These are phyloP conservation scores for Ceratobasidium papillatum DNA, from an alignment of 1,284 basidiomycete genomes.

Conservation along the genomic window DNA sequence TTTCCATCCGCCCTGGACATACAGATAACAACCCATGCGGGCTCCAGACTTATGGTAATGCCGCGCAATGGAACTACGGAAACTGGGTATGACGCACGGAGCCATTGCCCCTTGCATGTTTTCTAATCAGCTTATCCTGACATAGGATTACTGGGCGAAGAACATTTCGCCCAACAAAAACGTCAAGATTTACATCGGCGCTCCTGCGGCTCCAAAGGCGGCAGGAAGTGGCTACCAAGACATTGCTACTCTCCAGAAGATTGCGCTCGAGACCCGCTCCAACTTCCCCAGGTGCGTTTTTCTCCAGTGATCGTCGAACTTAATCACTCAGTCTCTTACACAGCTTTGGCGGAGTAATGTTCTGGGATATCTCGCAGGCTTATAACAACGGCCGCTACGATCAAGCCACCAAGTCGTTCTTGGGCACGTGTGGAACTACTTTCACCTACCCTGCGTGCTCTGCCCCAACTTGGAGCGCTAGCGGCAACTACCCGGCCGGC, in stretches of 20 bases:
- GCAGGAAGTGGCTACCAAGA: slow-evolving; percentile 44
- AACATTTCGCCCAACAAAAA: slow-evolving; percentile 46
- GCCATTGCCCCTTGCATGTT: not conserved
- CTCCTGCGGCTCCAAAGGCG: slow-evolving; percentile 45
- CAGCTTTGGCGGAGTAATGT: slow-evolving; percentile 72
- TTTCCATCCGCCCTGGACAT: not conserved
- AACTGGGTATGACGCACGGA: slow-evolving; percentile 36
- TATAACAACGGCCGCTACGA: slow-evolving; percentile 64
- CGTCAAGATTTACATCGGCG: slow-evolving; percentile 48
- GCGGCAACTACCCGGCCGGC: slow-evolving; percentile 62
- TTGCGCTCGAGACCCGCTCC: slow-evolving; percentile 38
- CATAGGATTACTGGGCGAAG: slow-evolving; percentile 46
- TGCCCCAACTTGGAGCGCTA: slow-evolving; percentile 62
- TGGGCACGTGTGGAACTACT: slow-evolving; percentile 59
- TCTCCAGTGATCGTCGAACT: not conserved
- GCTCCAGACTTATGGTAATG: slow-evolving; percentile 42
- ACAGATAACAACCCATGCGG: slow-evolving; percentile 46
- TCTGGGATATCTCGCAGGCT: slow-evolving; percentile 77
- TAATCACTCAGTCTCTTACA: not conserved
- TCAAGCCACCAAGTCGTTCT: slow-evolving; percentile 67
- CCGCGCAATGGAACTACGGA: slow-evolving; percentile 42
- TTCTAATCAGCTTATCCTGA: not conserved
- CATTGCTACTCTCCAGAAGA: slow-evolving; percentile 39
- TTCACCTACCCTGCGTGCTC: slow-evolving; percentile 70
- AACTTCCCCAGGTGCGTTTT: slow-evolving; percentile 59